phyloP scores from a whole-genome alignment of 2,329 filamentous ascomycete species.

The Penicillium brasilianum region DNA sequence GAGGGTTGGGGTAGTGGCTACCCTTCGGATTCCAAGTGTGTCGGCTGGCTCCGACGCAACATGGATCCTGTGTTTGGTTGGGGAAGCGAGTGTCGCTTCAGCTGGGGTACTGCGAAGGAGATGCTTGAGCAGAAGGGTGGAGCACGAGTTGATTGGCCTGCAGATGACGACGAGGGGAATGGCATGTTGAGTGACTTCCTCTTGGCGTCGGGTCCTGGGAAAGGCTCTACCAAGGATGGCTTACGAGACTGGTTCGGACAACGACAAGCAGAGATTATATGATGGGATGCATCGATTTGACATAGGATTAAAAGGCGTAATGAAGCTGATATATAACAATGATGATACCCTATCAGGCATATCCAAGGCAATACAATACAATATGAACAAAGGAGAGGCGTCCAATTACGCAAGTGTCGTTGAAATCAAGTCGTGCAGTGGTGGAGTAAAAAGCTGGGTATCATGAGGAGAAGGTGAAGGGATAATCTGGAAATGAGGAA shows the following conservation, averaged over 20 bases:
- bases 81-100: conserved; percentile 91
- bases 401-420: conserved; percentile 11
- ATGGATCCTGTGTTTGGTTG: conserved; percentile 96
- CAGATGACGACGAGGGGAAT: conserved; percentile 68
- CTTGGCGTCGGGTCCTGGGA: conserved; percentile 43
- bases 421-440: conserved; percentile 12
- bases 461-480: conserved; percentile 24
- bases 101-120: conserved; percentile 94
- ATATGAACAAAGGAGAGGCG: conserved; percentile 25
- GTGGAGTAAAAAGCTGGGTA: conserved; percentile 27
- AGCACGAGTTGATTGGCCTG: conserved; percentile 82
- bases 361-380: conserved; percentile 11
- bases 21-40: conserved; percentile 82
- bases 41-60: conserved; percentile 78
- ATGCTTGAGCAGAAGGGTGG: conserved; percentile 79
- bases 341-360: conserved; percentile 33
- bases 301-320: conserved; percentile 25
- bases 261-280: conserved; percentile 74
- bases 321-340: conserved; percentile 27
- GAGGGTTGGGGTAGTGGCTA: conserved; percentile 89
- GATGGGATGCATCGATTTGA: conserved; percentile 30
- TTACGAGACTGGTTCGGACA: conserved; percentile 80
- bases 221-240: conserved; percentile 67
- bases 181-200: conserved; percentile 80
- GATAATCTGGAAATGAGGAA: conserved; percentile 13